Evolutionary conservation across 1,284 basidiomycete genomes (phyloP), one percentile per base, ranked within the genome.

Genomic region (Salmacisia buchloeana): DNA sequence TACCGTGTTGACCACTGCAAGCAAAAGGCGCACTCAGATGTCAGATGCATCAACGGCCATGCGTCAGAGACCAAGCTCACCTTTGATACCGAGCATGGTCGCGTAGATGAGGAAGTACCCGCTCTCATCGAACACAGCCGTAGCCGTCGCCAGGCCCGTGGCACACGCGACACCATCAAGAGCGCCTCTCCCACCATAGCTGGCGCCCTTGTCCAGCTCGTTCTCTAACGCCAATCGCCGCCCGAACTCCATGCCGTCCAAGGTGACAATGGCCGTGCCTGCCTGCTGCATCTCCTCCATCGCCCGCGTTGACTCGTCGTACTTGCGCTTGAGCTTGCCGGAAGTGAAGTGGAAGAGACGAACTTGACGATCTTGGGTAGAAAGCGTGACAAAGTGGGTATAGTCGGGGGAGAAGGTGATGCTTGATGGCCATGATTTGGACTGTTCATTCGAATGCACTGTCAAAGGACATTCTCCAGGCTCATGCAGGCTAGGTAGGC

Each of bases 231-330:
- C 96, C 57, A 98, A 83, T 10, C 96, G 85, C 63, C 96, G 84
- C n/a, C 96, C 94, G 76, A 99, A 97, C 79, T 99, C 96, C 94
- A 99, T 99, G 80, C 97, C 93, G 68, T 99, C 96, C 10, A 98
- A 87, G 76, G 88, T 89, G 81, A 89, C 91, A 21, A 92, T 86
- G 0, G 91, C 88, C 6, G 92, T 94, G 1, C 91, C 92, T 2
- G 76, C 80, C 62, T 80, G 78, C 62, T 81, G 81, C 93, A 97
- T 97, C 79, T 97, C 93, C 75, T 94, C 90, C 35, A 93, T 89
- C 0, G 94, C 93, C 3, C 86, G 83, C 0, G 98, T 83, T 0
- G 91, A 93, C 81, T 99, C 96, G 72, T 99, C 94, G 78, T 97
- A 98, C 76, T 90, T 91, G 18, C 93, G 87, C 12, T 87, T 88